Base-by-base conservation (phyloP, 768 basidiomycete genomes). In the Tricholoma flavovirens region DNA sequence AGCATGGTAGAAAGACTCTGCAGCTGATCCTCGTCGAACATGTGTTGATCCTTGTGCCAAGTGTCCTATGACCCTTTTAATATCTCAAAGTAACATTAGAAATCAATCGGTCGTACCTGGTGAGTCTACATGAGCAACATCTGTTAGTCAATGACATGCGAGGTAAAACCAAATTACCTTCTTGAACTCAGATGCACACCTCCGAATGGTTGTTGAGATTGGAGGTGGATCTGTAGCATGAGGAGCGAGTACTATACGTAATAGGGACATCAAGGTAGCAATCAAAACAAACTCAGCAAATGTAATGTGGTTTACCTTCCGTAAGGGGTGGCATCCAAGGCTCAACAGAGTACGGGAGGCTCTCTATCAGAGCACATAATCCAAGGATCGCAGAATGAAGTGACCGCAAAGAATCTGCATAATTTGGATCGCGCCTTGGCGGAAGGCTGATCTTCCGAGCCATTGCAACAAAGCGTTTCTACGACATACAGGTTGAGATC, bases 331-430 rank as follows among this genome's bases (percentile, higher is more conserved):
- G 88, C 80, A 96, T 85, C 88, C 93, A 98, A 45, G 84, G 78
- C 63, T 96, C 95, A 2, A 97, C 89, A 10, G 93, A 93, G 74
- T 96, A 97, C 11, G 95, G 95, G 71, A 89, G 90, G 56, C 94
- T 95, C 67, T 93, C 90, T 51, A 98, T 82, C 45, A 98, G 77
- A 9, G 95, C 90, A 63, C 90, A 91, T 51, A 94, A 77, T 29
- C 95, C 95, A 50, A 98, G 80, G 53, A 98, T 87, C 5, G 90
- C 93, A 29, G 90, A 90, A 67, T 97, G 93, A 55, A 95, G 76
- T 49, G 80, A 78, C 46, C 85, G 82, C 61, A 94, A 67, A 11
- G 83, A 78, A 54, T 85, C 83, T n/a, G 85, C 80, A 64, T 95
- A 95, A 14, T 73, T 67, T 36, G 87, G 79, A 59, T 90, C 84